Evolutionary conservation across 2,329 filamentous ascomycete genomes (phyloP), one percentile per base, ranked within the genome.

Genomic region (Penicillium sp.): DNA sequence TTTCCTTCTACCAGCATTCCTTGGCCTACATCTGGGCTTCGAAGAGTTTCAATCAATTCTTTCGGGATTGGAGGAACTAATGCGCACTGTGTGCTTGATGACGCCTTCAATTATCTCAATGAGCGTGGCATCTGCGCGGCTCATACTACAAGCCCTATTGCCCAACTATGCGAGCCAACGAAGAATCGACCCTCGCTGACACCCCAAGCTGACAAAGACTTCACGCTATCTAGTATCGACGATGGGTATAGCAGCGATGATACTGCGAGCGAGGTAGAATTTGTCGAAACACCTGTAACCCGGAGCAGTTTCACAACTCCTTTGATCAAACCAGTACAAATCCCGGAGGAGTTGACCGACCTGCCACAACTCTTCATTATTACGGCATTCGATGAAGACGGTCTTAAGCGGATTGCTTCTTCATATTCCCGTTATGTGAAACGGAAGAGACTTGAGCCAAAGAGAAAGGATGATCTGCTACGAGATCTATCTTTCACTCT

Each of bases 61-160:
- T 76, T 76, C 48, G 74, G 74, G 7, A 71, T 67, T 46, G 71
- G 70, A 5, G 72, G 72, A 0, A 62, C 70, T 1, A 73, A 72
- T 50, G 62, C 70, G 0, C 70, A 73, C 46, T 61, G 64, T 26
- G 62, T 75, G 5, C 39, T 75, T 24, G 70, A 74, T 36, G 64
- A 71, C 24, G 66, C 65, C 10, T 60, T 59, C 10, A 58, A 67
- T 37, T 67, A 58, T 18, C 55, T 66, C 2, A 33, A 52, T 5
- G 53, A 58, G 23, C 56, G 53, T 24, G 34, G 33, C 14, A 46
- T 63, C 28, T 10, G 24, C 18, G 52, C 51, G 11, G 13, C 21
- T 7, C 62, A 65, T n/a, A 37, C 48, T 18, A 63, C 62, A 2
- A 39, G 39, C 8, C 24, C 46, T 14, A 33, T 21, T 7, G 54